Base-by-base conservation (phyloP, 169 alveolate genomes). In the Ichthyophthirius multifiliis region DNA sequence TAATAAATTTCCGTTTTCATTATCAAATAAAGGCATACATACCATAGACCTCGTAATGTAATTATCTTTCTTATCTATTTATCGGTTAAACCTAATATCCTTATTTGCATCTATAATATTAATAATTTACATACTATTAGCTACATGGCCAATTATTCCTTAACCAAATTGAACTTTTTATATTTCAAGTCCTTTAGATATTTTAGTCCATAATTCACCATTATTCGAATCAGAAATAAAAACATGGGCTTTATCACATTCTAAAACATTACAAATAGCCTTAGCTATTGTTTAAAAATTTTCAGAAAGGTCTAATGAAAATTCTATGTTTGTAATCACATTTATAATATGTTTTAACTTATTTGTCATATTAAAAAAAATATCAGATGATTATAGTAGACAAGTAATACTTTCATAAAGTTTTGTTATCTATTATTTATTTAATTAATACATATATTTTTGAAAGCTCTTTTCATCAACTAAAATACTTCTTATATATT, bases 231-330 rank as follows among this genome's bases (percentile, higher is more conserved):
- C 95, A 13, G 85, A 85, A 63, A 90, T 82, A 62, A 88, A 93
- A 65, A 91, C 87, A 27, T 89, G 80, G 4, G 95, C 96, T 74
- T 93, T 81, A 65, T 93, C 96, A 80, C 96, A 93, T 43, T 82
- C 84, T 41, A 93, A 84, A 45, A 83, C 79, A 3, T 85, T 46
- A 32, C 83, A 65, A 5, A 81, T 48, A 9, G 65, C 90, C 15
- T 77, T 81, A 0, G 73, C 55, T 3, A 85, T 85, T 15, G 65
- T 63, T 44, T 43, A 85, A 18, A 85, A 35, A 6, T 86, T 87
- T 35, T 85, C 90, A 15, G 30, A 30, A 12, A 64, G 30, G 10
- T 31, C 43, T 4, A 64, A 20, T 15, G 75, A 64, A 64, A 32
- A 31, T 31, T 64, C 47, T 6, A 64, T 64, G 9, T 35, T 64